Percentiles rank a stretch among this genome's conserved stretches.
Evolutionary conservation across 2,329 filamentous ascomycete genomes (phyloP).

Genomic region (Neonectria neomacrospora): DNA sequence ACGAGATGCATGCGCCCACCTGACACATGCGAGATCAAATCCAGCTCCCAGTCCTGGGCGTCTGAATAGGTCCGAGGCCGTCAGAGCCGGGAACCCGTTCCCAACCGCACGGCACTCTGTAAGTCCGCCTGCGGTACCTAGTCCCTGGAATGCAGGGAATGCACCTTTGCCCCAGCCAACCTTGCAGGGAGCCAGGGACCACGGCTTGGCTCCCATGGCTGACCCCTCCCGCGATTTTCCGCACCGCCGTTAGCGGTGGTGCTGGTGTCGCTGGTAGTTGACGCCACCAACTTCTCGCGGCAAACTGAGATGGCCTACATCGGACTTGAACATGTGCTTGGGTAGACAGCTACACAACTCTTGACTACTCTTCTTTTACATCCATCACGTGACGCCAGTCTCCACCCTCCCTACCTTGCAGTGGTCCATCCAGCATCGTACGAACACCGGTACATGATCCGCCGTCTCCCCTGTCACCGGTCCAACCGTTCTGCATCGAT

Average conservation of each 20-base stretch:
- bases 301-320: neutral
- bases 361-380: neutral
- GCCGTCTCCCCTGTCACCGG: constrained; percentile 2
- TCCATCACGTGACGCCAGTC: constrained; percentile 17
- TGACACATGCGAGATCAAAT: constrained; percentile 10
- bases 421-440: constrained; percentile 10
- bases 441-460: constrained; percentile 24
- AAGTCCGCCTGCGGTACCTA: constrained; percentile 4
- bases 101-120: constrained; percentile 6
- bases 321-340: neutral
- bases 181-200: constrained; percentile 17
- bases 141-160: constrained; percentile 26
- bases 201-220: constrained; percentile 13
- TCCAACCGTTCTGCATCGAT: neutral
- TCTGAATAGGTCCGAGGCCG: neutral
- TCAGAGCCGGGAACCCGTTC: neutral
- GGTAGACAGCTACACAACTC: too few relatives aligned
- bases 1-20: constrained; percentile 3
- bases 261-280: neutral
- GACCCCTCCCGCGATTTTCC: constrained; percentile 10
- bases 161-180: neutral
- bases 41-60: neutral
- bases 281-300: neutral
- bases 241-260: neutral
- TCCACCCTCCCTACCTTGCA: constrained; percentile 19